phyloP scores from a whole-genome alignment of 352 stramenopile genomes.

The Globisporangium paroecandrum region DNA sequence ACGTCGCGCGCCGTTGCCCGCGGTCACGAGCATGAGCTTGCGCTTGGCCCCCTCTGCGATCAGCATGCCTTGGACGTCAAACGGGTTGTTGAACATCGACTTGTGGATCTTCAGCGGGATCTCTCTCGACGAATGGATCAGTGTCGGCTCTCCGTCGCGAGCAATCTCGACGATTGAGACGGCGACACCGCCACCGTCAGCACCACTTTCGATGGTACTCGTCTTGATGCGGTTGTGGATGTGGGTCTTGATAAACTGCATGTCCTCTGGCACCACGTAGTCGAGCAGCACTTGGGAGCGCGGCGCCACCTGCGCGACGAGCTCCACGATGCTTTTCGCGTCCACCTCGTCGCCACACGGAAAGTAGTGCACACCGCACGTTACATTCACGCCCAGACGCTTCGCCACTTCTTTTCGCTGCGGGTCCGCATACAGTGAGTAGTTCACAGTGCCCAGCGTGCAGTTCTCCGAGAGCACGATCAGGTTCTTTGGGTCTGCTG shows the following conservation, averaged over 20 bases:
- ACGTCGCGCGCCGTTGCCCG: conserved; percentile 54
- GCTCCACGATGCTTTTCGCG: conserved; percentile 78
- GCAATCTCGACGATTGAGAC: conserved; percentile 25
- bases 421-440: conserved; percentile 75
- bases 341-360: conserved; percentile 83
- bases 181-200: not conserved
- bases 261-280: conserved; percentile 47
- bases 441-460: conserved; percentile 77
- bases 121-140: conserved; percentile 36
- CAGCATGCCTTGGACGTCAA: conserved; percentile 68
- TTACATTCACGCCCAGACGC: conserved; percentile 56
- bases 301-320: conserved; percentile 53
- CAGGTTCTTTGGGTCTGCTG: conserved; percentile 74
- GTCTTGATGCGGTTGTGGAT: conserved; percentile 45
- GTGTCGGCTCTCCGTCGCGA: conserved; percentile 24
- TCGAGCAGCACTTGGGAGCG: conserved; percentile 75
- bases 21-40: conserved; percentile 76
- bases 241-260: conserved; percentile 65
- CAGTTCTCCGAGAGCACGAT: conserved; percentile 84
- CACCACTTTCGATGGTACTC: not conserved
- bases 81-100: conserved; percentile 80
- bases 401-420: conserved; percentile 71
- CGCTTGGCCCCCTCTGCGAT: conserved; percentile 70
- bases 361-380: conserved; percentile 82
- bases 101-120: conserved; percentile 84